A percentile compares a stretch with the other conserved stretches of the same genome.
These are phyloP conservation scores for Penicillium sp. DNA, from an alignment of 2,329 filamentous ascomycete species.

Conservation along the genomic window DNA sequence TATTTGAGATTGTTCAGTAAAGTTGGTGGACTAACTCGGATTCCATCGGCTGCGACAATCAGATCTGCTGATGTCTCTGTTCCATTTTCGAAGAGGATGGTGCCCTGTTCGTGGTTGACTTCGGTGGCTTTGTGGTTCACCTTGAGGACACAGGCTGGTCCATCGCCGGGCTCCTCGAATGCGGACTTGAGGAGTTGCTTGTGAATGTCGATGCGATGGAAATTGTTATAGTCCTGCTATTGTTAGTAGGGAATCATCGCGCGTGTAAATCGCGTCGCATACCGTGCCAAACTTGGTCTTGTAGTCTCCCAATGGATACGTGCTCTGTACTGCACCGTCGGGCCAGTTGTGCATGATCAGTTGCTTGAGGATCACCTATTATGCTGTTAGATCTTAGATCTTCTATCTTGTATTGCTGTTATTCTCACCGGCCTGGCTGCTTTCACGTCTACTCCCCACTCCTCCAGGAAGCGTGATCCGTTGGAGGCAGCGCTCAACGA, in stretches of 20 bases:
- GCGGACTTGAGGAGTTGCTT: conserved; percentile 27
- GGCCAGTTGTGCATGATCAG: conserved; percentile 36
- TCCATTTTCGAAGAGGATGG: conserved; percentile 26
- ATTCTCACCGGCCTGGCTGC: conserved; percentile 21
- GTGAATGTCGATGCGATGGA: conserved; percentile 33
- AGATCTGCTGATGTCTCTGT: conserved; percentile 19
- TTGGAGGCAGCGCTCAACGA: conserved; percentile 27
- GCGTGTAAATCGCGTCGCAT: background rate
- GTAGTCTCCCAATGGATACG: conserved; percentile 33
- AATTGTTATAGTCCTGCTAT: conserved; percentile 30
- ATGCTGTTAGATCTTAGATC: no score
- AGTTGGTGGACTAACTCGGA: conserved; percentile 21
- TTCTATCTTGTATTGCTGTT: no score
- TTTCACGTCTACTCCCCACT: conserved; percentile 28
- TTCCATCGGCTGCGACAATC: conserved; percentile 30
- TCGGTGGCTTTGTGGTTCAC: conserved; percentile 26
- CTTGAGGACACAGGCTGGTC: conserved; percentile 17
- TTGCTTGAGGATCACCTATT: conserved; percentile 30
- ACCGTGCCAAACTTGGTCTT: conserved; percentile 26
- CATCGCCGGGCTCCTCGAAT: conserved; percentile 24
- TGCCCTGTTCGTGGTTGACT: conserved; percentile 23
- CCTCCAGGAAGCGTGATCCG: conserved; percentile 23
- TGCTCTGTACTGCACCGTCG: conserved; percentile 27
- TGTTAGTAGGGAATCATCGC: background rate
- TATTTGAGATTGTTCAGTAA: background rate